Conservation (phyloP, 164 flowering plant genomes). For the Paratinospora sagittata region DNA sequence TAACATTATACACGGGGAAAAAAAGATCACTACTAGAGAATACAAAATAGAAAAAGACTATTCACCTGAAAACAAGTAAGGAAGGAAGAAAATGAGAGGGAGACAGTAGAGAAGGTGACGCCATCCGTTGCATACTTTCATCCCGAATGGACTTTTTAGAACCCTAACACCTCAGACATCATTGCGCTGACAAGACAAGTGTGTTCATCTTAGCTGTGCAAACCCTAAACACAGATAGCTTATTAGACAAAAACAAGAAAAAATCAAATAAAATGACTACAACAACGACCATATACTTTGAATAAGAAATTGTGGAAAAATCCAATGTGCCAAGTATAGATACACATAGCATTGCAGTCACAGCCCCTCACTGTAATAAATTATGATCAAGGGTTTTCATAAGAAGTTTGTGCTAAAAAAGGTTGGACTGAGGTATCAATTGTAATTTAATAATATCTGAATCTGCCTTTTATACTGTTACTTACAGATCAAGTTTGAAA, state of each 20-base stretch:
- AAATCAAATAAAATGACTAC: neutral
- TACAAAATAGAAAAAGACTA: neutral
- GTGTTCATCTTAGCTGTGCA: neutral
- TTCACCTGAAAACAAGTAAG: conserved; percentile 56
- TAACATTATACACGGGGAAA: neutral
- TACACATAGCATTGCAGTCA: neutral
- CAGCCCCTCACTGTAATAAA: neutral
- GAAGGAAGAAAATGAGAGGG: conserved; percentile 51
- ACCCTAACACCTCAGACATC: neutral
- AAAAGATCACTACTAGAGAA: neutral
- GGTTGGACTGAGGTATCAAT: neutral
- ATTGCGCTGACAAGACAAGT: neutral
- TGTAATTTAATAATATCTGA: too few species aligned
- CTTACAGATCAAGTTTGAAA: too few species aligned
- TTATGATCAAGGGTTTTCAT: neutral
- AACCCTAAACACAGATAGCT: neutral
- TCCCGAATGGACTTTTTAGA: conserved; percentile 17
- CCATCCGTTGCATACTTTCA: conserved; percentile 54
- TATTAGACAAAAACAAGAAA: neutral
- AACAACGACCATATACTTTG: neutral
- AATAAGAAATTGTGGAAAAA: neutral
- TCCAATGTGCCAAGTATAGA: neutral
- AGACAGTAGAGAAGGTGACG: conserved; percentile 46
- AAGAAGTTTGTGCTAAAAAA: neutral
- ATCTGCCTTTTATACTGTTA: too few species aligned